Evolutionary conservation across 768 basidiomycete species (phyloP), one percentile per base, ranked within the genome.

Genomic region (Lyophyllum atratum): DNA sequence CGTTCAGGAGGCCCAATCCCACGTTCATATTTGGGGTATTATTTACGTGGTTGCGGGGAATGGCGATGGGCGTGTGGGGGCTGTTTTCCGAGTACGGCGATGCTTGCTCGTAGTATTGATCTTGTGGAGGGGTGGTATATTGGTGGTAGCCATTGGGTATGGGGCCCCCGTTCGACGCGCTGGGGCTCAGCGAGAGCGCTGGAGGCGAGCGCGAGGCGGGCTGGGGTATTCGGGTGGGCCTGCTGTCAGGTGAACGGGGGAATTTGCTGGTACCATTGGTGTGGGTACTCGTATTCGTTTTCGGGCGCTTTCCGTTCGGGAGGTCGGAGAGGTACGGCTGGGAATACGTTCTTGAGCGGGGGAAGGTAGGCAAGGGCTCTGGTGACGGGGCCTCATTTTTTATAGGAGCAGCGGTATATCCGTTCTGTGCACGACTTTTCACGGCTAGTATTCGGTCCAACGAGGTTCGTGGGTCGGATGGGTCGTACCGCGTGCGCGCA

Each of bases 291-390:
- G 61, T 49, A 46, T 64, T 71, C 52, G 56, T 60, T 29, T 74
- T 75, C 49, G 72, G 68, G 31, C 70, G 67, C 21, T 60, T 68
- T 22, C 68, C 66, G 51, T 72, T 72, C 7, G 69, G 55, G 15
- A 63, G 44, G 52, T 83, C 80, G 39, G 80, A 73, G 15, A 73
- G 59, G 58, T 80, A 81, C 5, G 86, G 87, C 63, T 84, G 82
- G 22, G 89, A 90, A 55, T 84, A 78, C 8, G 89, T 90, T 53
- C 90, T 81, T 15, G 81, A 65, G 53, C 87, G 87, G 60, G 76
- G 81, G 55, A 70, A 72, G 31, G 71, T 59, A 15, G 72, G 40
- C 50, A 39, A 39, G 15, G 57, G 22, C 24, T 39, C 47, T 12
- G 56, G 51, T 31, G 53, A 49, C 4, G 52, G 57, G 33, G 76